These are phyloP conservation scores for Talaromyces stipitatus DNA, from an alignment of 495 filamentous ascomycete species.

Conservation along the genomic window DNA sequence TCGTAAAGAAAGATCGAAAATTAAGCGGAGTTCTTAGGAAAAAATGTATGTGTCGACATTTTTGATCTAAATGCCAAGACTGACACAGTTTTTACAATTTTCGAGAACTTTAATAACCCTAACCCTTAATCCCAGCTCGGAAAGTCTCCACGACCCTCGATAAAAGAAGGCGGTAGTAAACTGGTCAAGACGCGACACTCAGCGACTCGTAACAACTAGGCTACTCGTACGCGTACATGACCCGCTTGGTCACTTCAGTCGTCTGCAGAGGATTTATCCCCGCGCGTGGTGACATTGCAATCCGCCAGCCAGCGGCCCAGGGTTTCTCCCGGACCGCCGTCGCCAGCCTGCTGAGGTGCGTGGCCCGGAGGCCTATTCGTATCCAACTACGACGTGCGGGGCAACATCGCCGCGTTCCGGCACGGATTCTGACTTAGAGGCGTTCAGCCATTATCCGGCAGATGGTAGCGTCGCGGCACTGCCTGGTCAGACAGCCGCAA, in stretches of 20 bases:
- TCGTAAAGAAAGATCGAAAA: too few relatives aligned
- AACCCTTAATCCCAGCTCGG: too few relatives aligned
- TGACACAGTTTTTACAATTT: too few relatives aligned
- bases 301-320: slow-evolving; percentile 31
- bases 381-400: slow-evolving; percentile 57
- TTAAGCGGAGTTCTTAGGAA: too few relatives aligned
- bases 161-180: too few relatives aligned
- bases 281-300: slow-evolving; percentile 55
- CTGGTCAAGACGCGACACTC: too few relatives aligned
- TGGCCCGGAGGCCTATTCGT: slow-evolving; percentile 47
- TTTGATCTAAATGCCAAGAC: too few relatives aligned
- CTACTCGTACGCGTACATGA: slow-evolving; percentile 57
- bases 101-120: too few relatives aligned
- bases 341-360: slow-evolving; percentile 42
- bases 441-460: slow-evolving; percentile 65
- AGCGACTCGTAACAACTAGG: slow-evolving; percentile 58
- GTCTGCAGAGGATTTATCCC: slow-evolving; percentile 61
- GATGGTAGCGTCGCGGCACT: slow-evolving; percentile 52
- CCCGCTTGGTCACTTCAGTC: slow-evolving; percentile 50
- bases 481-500: slow-evolving; percentile 60
- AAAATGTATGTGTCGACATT: too few relatives aligned
- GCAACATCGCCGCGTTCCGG: slow-evolving; percentile 52
- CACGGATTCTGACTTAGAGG: slow-evolving; percentile 64
- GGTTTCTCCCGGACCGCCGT: slow-evolving; percentile 14
- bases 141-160: too few relatives aligned